Conservation (phyloP, 2,329 filamentous ascomycete species). For the Fusarium nisikadoi region DNA sequence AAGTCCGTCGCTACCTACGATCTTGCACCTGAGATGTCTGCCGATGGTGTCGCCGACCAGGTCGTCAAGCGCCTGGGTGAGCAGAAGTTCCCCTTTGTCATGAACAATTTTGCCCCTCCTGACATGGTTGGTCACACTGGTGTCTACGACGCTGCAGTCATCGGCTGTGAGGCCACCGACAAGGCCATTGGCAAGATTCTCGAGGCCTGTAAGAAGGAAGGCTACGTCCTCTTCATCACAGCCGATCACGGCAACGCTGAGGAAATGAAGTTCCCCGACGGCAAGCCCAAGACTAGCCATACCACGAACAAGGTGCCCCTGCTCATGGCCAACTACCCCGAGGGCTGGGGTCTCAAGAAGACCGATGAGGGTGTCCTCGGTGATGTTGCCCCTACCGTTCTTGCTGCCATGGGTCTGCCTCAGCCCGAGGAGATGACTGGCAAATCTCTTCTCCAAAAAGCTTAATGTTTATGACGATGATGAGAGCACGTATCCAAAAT, state of each 20-base stretch:
- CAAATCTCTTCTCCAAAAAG: conserved; percentile 81
- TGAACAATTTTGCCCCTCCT: conserved; percentile 99
- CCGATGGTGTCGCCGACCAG: conserved; percentile 88
- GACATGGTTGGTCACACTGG: conserved; percentile 99
- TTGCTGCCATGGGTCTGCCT: conserved; percentile 89
- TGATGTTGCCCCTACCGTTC: conserved; percentile 94
- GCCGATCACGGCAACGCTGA: conserved; percentile 98
- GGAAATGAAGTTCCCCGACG: conserved; percentile 97
- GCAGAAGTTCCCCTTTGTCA: conserved; percentile 92
- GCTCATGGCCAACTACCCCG: conserved; percentile 96
- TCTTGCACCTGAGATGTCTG: conserved; percentile 94
- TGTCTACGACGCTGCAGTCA: conserved; percentile 92
- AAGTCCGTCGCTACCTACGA: conserved; percentile 94
- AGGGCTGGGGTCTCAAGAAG: conserved; percentile 82
- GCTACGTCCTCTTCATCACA: conserved; percentile 94
- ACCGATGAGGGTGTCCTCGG: conserved; percentile 90
- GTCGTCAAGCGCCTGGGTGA: conserved; percentile 87
- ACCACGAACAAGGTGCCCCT: conserved; percentile 98
- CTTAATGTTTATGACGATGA: conserved; percentile 50
- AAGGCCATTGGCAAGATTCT: conserved; percentile 93
- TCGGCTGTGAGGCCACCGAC: conserved; percentile 87
- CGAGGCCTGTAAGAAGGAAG: conserved; percentile 92
- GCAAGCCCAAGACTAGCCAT: conserved; percentile 97
- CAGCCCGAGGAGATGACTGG: conserved; percentile 95
- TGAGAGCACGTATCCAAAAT: conserved; percentile 2